Evolutionary conservation across 2,329 filamentous ascomycete species (phyloP).

Genomic region (Pseudogymnoascus sp.): DNA sequence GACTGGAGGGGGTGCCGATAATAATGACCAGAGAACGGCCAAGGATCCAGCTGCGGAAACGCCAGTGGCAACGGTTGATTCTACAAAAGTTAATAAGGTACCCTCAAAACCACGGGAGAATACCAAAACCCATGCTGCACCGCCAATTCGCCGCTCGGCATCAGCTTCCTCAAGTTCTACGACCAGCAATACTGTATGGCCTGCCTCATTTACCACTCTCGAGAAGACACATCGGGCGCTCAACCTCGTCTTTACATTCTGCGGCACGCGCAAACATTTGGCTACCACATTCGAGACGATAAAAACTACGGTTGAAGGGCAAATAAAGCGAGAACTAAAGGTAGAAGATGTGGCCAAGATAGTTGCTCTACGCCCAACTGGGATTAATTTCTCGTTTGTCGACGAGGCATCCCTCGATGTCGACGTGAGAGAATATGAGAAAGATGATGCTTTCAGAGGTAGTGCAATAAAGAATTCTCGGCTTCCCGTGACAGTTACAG

Average conservation of each 20-base stretch:
- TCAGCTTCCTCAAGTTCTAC: slow-evolving; percentile 21
- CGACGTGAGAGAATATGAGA: slow-evolving; percentile 62
- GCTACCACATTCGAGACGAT: slow-evolving; percentile 89
- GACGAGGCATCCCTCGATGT: slow-evolving; percentile 78
- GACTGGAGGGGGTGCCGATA: slow-evolving; percentile 19
- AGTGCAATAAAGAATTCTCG: slow-evolving; percentile 41
- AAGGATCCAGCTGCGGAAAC: slow-evolving; percentile 11
- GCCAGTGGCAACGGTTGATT: slow-evolving; percentile 32
- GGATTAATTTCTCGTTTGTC: slow-evolving; percentile 78
- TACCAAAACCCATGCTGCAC: slow-evolving; percentile 28
- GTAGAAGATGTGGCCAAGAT: slow-evolving; percentile 78
- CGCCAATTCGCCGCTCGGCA: slow-evolving; percentile 8
- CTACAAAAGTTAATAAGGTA: slow-evolving; percentile 52
- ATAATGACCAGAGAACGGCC: slow-evolving; percentile 3
- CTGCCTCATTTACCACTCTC: slow-evolving; percentile 63
- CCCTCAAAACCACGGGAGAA: slow-evolving; percentile 37
- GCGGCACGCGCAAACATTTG: slow-evolving; percentile 84
- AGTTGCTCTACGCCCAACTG: slow-evolving; percentile 66
- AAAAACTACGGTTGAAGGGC: slow-evolving; percentile 72
- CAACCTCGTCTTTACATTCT: slow-evolving; percentile 92
- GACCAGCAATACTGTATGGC: slow-evolving; percentile 48
- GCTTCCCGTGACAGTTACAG: slow-evolving; percentile 28
- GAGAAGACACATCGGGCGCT: slow-evolving; percentile 74
- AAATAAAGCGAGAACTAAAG: slow-evolving; percentile 63
- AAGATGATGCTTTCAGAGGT: slow-evolving; percentile 57